Evolutionary conservation across 1,284 basidiomycete species (phyloP).

Genomic region (Clitocybe nebularis): DNA sequence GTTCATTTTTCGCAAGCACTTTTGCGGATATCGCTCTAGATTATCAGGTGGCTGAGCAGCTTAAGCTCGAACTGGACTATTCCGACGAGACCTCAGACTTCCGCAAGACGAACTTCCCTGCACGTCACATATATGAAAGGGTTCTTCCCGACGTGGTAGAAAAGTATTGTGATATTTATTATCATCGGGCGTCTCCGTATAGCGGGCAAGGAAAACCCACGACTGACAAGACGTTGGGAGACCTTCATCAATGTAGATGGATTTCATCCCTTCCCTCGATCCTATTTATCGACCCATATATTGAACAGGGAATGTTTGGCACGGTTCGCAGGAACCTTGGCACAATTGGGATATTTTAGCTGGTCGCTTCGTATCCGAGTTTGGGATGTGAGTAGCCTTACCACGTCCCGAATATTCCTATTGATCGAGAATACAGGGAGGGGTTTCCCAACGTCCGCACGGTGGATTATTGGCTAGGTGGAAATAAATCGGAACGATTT

Average conservation of each 20-base stretch:
- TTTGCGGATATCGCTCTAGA: constrained; percentile 35
- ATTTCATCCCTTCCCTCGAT: constrained; percentile 17
- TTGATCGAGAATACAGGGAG: constrained; percentile 44
- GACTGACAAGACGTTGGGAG: constrained; percentile 74
- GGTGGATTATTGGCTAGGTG: constrained; percentile 78
- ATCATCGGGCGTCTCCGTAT: constrained; percentile 85
- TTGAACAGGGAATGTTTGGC: constrained; percentile 82
- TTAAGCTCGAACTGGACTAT: constrained; percentile 77
- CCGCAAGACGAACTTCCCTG: constrained; percentile 81
- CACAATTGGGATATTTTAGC: constrained; percentile 84
- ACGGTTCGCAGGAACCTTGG: constrained; percentile 84
- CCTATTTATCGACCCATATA: constrained; percentile 6
- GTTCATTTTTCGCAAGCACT: constrained; percentile 1
- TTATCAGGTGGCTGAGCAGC: constrained; percentile 78
- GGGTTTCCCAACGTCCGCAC: constrained; percentile 84
- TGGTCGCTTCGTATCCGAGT: constrained; percentile 87
- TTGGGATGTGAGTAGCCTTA: constrained; percentile 64
- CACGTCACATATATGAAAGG: constrained; percentile 83
- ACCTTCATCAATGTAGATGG: constrained; percentile 85
- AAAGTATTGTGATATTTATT: constrained; percentile 63
- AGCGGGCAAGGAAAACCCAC: constrained; percentile 74
- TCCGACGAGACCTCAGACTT: constrained; percentile 77
- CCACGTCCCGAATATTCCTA: not conserved
- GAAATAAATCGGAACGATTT: constrained; percentile 65
- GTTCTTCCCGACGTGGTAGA: constrained; percentile 71